Base-by-base conservation (phyloP, 768 basidiomycete genomes). In the Dentipellis fragilis region DNA sequence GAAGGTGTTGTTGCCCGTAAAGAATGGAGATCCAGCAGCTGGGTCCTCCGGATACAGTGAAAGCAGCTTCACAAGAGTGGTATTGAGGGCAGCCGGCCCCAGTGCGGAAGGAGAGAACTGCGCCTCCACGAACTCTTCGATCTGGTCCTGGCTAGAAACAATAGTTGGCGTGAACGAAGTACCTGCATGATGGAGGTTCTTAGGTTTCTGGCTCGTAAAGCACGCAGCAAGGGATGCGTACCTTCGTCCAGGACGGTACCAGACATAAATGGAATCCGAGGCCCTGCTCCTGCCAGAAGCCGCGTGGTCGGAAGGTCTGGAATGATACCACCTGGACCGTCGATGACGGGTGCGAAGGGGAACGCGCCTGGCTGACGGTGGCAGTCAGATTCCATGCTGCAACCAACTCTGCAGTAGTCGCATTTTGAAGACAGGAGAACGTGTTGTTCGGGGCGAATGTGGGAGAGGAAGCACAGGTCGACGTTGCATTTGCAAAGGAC, bases 221-320 rank as follows among this genome's bases (percentile, higher is more conserved):
- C n/a, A n/a, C n/a, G n/a, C n/a, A 35, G 16, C 22, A 17, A 3
- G 5, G 38, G 17, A 19, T 14, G 29, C 16, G n/a, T 21, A 76
- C 78, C 76, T 69, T 78, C 77, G 59, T 79, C 76, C 4, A 73
- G 63, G 57, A 67, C 69, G 5, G 72, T 72, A 12, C 77, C 76
- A 48, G 73, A 63, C 23, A 79, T 77, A 58, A 76, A 75, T 0
- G 77, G 76, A 2, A 79, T 55, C 16, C 63, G 61, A 1, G 71
- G 66, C 55, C 74, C 75, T 0, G 65, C 64, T 0, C 73, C 59
- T 51, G 60, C 2, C 51, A 68, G 58, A 19, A 66, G 46, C 8
- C 75, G 64, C 34, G 54, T 64, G 2, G 75, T 75, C 6, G 73
- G 70, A 10, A 69, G 57, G 48, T 73, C 76, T 0, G 72, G 72